Base-by-base conservation (phyloP, 129 eudicot genomes). In the Flaveria bidentis region DNA sequence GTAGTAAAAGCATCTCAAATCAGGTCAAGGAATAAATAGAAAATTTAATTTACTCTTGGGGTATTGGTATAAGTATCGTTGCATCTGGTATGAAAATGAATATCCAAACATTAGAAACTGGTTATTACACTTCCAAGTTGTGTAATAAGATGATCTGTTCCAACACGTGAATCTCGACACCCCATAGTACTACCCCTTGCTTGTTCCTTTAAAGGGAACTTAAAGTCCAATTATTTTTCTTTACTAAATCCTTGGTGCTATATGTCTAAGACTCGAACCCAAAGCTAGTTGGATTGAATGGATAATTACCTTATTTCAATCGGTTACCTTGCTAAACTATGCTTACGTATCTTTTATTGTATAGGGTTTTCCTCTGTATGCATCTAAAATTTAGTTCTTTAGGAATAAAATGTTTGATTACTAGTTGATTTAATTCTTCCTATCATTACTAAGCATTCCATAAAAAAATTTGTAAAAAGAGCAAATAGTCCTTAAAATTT, bases 131-230 rank as follows among this genome's bases (percentile, higher is more conserved):
- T 57, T 57, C 33, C 64, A 20, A 22, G 64, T 57, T 57, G 15
- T 16, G 20, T 57, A 57, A 57, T 57, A n/a, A 52, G 22, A n/a
- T 52, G 2, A 52, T n/a, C 58, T 15, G 2, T 52, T 16, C 23
- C 22, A n/a, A 52, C 23, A 6, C 16, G 23, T 25, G 5, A 16
- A 52, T 52, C 10, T 15, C 17, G 9, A 57, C 64, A 9, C 5
- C 64, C 64, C 64, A 6, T 57, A 57, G 64, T 22, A 57, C 2
- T 33, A 68, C 14, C 17, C 13, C 25, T 68, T 77, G 61, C 51
- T 58, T 56, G 58, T 17, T 44, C 1, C 15, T 25, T 17, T 23
- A 8, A 53, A 60, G 39, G 1, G 25, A 69, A 69, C 22, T 18
- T 53, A 72, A 51, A 50, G 6, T 13, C 5, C 20, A 10, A 30